Percentiles rank a stretch among this genome's conserved stretches.
phyloP scores from a whole-genome alignment of 2,329 filamentous ascomycete species.

The Falciphora oryzae region DNA sequence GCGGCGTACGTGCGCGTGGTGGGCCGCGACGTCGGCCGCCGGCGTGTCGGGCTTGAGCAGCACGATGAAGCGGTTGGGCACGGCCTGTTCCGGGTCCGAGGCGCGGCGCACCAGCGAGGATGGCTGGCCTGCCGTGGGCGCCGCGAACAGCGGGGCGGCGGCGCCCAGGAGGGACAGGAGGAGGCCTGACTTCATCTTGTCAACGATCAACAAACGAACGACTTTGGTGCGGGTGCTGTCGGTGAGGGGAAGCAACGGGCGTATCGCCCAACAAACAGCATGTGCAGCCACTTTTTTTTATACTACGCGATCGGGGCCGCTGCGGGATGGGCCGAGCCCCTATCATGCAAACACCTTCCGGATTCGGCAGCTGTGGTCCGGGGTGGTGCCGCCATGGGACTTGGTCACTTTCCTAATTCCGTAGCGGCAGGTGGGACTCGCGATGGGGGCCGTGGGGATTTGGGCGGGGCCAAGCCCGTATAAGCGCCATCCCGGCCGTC shows the following conservation, averaged over 20 bases:
- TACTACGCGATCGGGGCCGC: too few relatives aligned
- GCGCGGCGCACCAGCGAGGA: background rate
- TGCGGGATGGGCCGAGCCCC: too few relatives aligned
- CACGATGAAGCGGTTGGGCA: slow-evolving; percentile 39
- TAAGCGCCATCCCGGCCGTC: background rate
- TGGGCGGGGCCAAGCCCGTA: background rate
- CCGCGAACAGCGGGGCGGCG: background rate
- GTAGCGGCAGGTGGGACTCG: background rate
- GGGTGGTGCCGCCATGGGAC: too few relatives aligned
- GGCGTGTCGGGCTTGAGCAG: slow-evolving; percentile 34
- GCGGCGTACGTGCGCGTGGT: slow-evolving; percentile 24
- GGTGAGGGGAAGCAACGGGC: too few relatives aligned
- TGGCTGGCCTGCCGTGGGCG: too few relatives aligned
- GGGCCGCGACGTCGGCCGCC: slow-evolving; percentile 25
- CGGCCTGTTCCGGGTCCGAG: slow-evolving; percentile 13
- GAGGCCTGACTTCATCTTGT: background rate
- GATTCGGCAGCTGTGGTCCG: background rate
- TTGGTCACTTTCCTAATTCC: background rate
- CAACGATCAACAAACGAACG: too few relatives aligned
- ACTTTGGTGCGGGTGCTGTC: too few relatives aligned
- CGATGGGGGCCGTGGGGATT: background rate
- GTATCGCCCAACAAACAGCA: too few relatives aligned
- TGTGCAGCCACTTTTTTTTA: too few relatives aligned
- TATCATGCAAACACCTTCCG: background rate
- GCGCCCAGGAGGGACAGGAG: background rate